Percentiles rank a stretch among this genome's conserved stretches.
phyloP scores from a whole-genome alignment of 345 rosid species.

The Cardamine resedifolia region DNA sequence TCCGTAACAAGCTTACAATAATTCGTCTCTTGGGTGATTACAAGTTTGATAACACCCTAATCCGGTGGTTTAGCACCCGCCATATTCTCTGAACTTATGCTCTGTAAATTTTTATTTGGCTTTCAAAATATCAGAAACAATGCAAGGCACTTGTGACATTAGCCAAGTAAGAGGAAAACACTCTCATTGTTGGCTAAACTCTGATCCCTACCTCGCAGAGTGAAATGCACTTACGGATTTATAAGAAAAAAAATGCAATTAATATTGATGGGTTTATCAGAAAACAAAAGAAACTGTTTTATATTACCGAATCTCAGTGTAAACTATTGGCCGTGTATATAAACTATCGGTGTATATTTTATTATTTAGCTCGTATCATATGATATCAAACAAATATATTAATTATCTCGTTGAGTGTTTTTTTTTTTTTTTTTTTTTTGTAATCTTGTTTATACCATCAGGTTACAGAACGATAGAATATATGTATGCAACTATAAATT shows the following conservation, averaged over 20 bases:
- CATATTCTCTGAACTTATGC: no score
- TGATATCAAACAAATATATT: neutral
- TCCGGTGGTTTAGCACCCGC: no score
- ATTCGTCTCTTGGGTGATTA: neutral
- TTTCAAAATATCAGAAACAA: no score
- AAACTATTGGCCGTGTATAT: neutral
- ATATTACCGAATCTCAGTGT: conserved; percentile 1
- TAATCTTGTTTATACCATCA: neutral
- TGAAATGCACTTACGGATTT: neutral
- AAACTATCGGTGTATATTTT: neutral
- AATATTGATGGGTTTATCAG: neutral
- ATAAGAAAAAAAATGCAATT: neutral
- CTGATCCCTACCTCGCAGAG: neutral
- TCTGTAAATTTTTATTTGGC: no score
- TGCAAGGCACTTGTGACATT: no score
- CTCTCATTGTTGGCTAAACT: conserved; percentile 12
- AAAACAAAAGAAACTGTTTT: neutral
- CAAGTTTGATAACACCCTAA: neutral
- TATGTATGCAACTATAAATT: neutral
- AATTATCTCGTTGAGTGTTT: neutral
- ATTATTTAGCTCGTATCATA: neutral
- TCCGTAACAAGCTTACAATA: no score
- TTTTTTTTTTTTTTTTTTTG: no score
- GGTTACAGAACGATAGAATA: conserved; percentile 7
- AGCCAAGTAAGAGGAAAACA: neutral